Conservation (phyloP, 768 basidiomycete genomes). For the Macrolepiota albuminosa region DNA sequence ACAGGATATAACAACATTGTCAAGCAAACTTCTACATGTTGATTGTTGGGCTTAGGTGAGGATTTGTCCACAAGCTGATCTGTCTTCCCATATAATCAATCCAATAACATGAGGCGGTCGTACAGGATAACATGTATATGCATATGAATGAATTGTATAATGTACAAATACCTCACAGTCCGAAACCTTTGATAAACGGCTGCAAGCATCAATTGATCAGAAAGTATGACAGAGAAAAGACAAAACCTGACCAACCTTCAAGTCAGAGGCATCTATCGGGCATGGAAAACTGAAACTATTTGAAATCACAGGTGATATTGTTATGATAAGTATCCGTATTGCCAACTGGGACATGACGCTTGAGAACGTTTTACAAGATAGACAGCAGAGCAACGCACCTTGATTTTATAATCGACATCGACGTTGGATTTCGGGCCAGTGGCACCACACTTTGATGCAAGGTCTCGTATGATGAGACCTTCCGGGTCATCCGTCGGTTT, state of each 20-base stretch:
- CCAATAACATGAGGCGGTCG: not conserved
- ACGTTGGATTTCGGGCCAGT: constrained; percentile 42
- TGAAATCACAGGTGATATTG: constrained; percentile 61
- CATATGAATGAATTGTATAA: not conserved
- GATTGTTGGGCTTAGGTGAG: not conserved
- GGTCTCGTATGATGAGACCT: constrained; percentile 49
- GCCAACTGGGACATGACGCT: constrained; percentile 39
- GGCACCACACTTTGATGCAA: constrained; percentile 60
- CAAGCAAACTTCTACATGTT: not conserved
- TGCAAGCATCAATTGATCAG: not conserved
- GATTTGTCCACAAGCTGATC: not conserved
- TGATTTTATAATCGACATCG: constrained; percentile 61
- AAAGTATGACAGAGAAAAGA: not conserved
- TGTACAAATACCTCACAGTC: constrained; percentile 1
- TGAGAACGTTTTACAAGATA: not conserved
- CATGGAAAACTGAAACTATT: constrained; percentile 61
- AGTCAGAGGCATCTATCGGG: constrained; percentile 40
- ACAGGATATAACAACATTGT: not conserved
- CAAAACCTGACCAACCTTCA: constrained; percentile 20
- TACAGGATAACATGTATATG: constrained; percentile 1
- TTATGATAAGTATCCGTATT: constrained; percentile 60
- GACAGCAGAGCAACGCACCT: constrained; percentile 33
- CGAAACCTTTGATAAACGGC: constrained; percentile 12
- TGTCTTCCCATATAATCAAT: not conserved
- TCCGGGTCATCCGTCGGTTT: constrained; percentile 48